These are phyloP conservation scores for Talaromyces pinophilus DNA, from an alignment of 2,329 filamentous ascomycete species.

Conservation along the genomic window DNA sequence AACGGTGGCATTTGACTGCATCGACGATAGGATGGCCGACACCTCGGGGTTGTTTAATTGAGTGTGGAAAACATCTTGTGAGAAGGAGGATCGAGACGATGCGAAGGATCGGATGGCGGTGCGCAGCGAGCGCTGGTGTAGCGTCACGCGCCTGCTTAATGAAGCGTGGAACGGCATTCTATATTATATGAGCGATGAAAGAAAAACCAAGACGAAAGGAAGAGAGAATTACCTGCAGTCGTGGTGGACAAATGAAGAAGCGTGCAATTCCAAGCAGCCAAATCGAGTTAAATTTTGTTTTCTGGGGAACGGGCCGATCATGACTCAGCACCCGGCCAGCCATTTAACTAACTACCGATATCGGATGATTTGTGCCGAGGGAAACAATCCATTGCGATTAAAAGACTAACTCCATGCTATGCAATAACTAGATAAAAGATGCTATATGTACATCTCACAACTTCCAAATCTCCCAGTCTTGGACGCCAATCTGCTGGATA, in stretches of 20 bases:
- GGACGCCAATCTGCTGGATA: constrained; percentile 60
- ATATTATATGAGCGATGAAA: neutral
- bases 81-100: constrained; percentile 30
- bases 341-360: neutral
- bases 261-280: constrained; percentile 17
- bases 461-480: constrained; percentile 61
- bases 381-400: neutral
- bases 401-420: constrained; percentile 23
- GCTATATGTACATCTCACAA: constrained; percentile 43
- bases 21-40: constrained; percentile 73
- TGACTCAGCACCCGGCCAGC: constrained; percentile 16
- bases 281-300: constrained; percentile 20
- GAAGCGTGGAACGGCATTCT: constrained; percentile 14
- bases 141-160: constrained; percentile 21
- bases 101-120: constrained; percentile 31
- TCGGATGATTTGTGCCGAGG: constrained; percentile 17
- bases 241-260: constrained; percentile 22
- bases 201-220: neutral
- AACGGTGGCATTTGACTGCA: constrained; percentile 54
- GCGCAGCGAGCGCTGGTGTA: constrained; percentile 22
- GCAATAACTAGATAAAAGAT: constrained; percentile 11
- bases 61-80: constrained; percentile 62
- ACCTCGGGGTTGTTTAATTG: constrained; percentile 62
- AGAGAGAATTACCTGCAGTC: neutral
- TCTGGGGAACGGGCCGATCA: constrained; percentile 22